Percentiles rank a stretch among this genome's conserved stretches.
Conservation (phyloP, 179 eudicot species). For the Beta macrorhiza region DNA sequence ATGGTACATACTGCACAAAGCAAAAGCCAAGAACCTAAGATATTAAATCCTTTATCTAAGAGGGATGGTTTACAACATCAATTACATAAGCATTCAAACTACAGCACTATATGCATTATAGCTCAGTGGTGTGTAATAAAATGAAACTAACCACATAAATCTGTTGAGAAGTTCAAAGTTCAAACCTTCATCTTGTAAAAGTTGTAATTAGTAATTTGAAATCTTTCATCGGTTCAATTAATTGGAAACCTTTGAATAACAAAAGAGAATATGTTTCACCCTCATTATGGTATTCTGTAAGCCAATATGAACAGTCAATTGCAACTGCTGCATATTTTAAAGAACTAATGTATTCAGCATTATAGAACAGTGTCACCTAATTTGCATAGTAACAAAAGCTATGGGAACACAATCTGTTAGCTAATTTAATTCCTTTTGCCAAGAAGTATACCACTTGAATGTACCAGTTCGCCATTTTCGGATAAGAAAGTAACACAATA, state of each 20-base stretch:
- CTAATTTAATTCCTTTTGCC: no score
- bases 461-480: no score
- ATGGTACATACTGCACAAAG: slow-evolving; percentile 74
- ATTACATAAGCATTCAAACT: background rate
- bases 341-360: background rate
- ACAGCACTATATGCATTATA: slow-evolving; percentile 7
- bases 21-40: no score
- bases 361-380: no score
- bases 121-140: background rate
- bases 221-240: background rate
- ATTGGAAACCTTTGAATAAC: background rate
- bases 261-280: background rate
- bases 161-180: background rate
- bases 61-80: background rate
- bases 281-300: background rate
- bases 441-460: no score
- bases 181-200: background rate
- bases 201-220: background rate
- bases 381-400: no score
- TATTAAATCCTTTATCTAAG: no score
- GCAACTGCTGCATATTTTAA: background rate
- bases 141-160: background rate
- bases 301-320: background rate
- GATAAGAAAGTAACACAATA: no score
- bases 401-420: background rate